phyloP scores from a whole-genome alignment of 2,329 filamentous ascomycete genomes.

The Pezicula rhizophila region DNA sequence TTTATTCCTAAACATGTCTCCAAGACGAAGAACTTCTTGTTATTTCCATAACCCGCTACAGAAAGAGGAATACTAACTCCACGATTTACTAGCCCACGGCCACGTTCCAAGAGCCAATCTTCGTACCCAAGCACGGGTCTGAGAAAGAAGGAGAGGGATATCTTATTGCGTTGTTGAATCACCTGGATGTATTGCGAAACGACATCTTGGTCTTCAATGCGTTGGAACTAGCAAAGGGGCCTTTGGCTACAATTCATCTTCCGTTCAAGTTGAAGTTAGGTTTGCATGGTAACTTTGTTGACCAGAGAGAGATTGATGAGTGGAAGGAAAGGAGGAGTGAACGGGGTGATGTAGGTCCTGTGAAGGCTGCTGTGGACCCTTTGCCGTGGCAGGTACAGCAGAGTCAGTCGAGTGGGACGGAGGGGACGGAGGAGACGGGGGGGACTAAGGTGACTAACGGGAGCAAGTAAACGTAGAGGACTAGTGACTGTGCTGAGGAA shows the following conservation, averaged over 20 bases:
- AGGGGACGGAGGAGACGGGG: neutral
- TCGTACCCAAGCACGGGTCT: conserved; percentile 20
- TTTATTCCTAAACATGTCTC: too few relatives aligned
- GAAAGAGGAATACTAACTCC: too few relatives aligned
- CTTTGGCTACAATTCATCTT: conserved; percentile 27
- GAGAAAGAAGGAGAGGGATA: conserved; percentile 28
- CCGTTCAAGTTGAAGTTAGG: conserved; percentile 28
- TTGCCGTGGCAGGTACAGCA: conserved; percentile 32
- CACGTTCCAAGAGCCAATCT: conserved; percentile 27
- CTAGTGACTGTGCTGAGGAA: too few relatives aligned
- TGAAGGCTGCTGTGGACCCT: conserved; percentile 29
- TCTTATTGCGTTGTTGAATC: conserved; percentile 26
- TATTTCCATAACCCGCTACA: too few relatives aligned
- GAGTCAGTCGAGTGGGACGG: neutral
- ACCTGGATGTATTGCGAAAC: conserved; percentile 32
- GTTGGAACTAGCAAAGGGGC: conserved; percentile 26
- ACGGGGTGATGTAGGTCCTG: conserved; percentile 33
- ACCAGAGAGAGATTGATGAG: conserved; percentile 30
- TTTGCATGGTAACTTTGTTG: conserved; percentile 30
- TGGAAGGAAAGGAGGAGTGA: conserved; percentile 32
- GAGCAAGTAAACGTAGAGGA: neutral
- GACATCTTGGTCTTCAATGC: conserved; percentile 31
- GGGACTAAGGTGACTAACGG: neutral
- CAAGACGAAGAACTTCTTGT: too few relatives aligned
- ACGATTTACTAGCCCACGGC: conserved; percentile 12